phyloP scores from a whole-genome alignment of 2,329 filamentous ascomycete species.

The Arachnopeziza araneosa region DNA sequence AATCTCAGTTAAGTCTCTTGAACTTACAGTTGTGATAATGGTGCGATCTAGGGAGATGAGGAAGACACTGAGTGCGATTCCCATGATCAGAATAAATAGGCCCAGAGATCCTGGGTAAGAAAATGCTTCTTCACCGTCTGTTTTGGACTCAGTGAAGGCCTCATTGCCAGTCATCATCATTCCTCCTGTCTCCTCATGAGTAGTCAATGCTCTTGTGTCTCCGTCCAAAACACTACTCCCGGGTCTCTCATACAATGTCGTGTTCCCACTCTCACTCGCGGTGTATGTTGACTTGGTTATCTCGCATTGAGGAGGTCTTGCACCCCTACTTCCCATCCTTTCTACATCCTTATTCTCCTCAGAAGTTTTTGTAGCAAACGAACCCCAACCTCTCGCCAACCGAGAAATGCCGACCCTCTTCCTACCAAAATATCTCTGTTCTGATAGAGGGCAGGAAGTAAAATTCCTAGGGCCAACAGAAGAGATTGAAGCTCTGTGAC shows the following conservation, averaged over 20 bases:
- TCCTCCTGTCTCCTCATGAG: too few species aligned
- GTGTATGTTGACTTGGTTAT: background rate
- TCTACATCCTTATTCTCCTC: background rate
- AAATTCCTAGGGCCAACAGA: background rate
- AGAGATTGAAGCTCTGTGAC: background rate
- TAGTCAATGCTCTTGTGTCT: background rate
- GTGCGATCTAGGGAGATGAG: conserved; percentile 16
- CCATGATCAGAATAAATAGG: conserved; percentile 20
- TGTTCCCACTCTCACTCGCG: conserved; percentile 2
- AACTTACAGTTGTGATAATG: conserved; percentile 20
- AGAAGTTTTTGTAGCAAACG: background rate
- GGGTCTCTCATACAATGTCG: background rate
- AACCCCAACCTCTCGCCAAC: background rate
- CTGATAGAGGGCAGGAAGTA: background rate
- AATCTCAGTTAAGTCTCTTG: background rate
- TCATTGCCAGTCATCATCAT: too few species aligned
- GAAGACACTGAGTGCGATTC: conserved; percentile 17
- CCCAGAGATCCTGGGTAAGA: conserved; percentile 23
- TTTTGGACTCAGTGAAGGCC: background rate
- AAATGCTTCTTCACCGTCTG: conserved; percentile 3
- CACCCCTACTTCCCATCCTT: too few species aligned
- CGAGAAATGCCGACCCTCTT: background rate
- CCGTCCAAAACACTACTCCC: background rate
- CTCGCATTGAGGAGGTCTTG: too few species aligned
- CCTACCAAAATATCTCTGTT: background rate